Evolutionary conservation across 108 stramenopile species (phyloP).

Genomic region (Pseudonitzschia delicatissima): DNA sequence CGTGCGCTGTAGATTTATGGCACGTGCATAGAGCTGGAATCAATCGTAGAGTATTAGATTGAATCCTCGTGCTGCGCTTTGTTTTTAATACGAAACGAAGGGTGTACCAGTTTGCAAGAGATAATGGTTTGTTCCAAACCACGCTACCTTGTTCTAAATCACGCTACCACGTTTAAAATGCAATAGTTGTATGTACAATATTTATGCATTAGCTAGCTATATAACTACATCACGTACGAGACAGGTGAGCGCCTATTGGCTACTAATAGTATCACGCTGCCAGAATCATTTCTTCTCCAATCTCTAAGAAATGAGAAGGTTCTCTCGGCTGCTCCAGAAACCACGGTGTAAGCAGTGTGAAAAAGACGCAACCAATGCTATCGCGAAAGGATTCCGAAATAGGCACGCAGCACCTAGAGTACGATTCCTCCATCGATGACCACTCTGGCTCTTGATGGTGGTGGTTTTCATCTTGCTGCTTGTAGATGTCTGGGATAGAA

Average conservation of each 20-base stretch:
- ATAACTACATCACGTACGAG: background rate
- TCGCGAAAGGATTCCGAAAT: background rate
- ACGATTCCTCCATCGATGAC: no score
- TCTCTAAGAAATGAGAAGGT: background rate
- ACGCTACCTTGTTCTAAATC: background rate
- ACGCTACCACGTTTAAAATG: background rate
- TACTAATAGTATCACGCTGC: background rate
- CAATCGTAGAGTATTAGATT: no score
- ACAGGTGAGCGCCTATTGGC: background rate
- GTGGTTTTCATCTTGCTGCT: background rate
- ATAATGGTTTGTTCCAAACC: conserved; percentile 23
- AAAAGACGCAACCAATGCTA: background rate
- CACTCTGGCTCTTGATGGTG: no score
- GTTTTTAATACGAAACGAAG: no score
- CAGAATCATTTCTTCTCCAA: background rate
- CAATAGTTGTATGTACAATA: background rate
- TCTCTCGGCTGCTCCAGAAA: background rate
- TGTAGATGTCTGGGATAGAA: background rate
- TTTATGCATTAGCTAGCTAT: background rate
- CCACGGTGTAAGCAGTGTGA: background rate
- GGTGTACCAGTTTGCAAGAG: no score
- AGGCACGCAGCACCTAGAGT: background rate
- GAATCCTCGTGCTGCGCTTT: no score
- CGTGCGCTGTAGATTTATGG: no score
- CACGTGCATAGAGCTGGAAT: no score